Percentiles rank a stretch among this genome's conserved stretches.
Conservation (phyloP, 2,329 filamentous ascomycete genomes). For the Cercospora nicotianae region DNA sequence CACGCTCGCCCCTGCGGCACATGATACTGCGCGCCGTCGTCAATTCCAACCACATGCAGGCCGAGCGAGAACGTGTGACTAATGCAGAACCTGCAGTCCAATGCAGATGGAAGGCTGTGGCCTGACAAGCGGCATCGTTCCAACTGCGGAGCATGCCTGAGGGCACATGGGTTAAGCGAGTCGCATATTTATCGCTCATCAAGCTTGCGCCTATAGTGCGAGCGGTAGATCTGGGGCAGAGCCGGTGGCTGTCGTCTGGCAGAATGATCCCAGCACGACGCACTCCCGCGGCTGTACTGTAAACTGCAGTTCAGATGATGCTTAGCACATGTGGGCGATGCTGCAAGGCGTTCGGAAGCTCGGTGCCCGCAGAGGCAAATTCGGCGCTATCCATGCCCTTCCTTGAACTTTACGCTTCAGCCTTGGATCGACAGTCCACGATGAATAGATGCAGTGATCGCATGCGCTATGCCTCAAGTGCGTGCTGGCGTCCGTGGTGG, state of each 20-base stretch:
- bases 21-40: background rate
- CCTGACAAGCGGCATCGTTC: background rate
- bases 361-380: background rate
- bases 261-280: background rate
- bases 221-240: background rate
- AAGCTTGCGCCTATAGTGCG: background rate
- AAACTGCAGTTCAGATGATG: constrained; percentile 3
- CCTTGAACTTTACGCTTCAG: background rate
- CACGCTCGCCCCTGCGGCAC: background rate
- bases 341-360: background rate
- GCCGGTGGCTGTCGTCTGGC: background rate
- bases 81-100: background rate
- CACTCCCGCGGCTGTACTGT: background rate
- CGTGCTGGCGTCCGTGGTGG: background rate
- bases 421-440: background rate
- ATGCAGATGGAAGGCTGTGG: background rate
- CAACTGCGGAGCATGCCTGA: background rate
- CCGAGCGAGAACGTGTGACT: background rate
- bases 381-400: background rate
- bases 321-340: background rate
- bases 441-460: background rate
- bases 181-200: background rate
- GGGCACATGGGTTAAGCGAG: background rate
- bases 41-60: constrained; percentile 3
- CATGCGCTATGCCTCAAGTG: background rate